A percentile compares a stretch with the other conserved stretches of the same genome.
phyloP scores from a whole-genome alignment of 805 yeast genomes.

The Sugiyamaella chiloensis region DNA sequence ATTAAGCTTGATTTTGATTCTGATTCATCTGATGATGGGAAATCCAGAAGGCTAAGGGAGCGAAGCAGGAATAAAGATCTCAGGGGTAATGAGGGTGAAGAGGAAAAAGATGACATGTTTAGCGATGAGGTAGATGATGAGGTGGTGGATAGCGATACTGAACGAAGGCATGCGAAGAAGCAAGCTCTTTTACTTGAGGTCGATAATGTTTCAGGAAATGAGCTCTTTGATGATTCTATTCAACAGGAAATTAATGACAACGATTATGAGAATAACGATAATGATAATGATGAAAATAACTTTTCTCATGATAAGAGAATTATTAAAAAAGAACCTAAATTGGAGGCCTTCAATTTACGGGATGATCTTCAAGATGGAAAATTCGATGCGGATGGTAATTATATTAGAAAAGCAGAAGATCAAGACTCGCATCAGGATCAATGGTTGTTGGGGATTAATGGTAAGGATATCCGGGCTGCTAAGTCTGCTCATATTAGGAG shows the following conservation, averaged over 20 bases:
- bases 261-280: conserved; percentile 21
- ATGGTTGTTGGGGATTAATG: conserved; percentile 39
- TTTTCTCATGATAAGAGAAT: conserved; percentile 18
- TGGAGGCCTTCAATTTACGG: conserved; percentile 62
- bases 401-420: conserved; percentile 41
- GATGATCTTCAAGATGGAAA: conserved; percentile 57
- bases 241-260: conserved; percentile 26
- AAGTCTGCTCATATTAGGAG: conserved; percentile 35
- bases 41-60: conserved; percentile 19
- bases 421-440: conserved; percentile 38
- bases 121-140: conserved; percentile 23
- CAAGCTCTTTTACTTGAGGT: conserved; percentile 36
- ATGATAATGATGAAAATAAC: conserved; percentile 21
- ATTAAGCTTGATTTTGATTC: conserved; percentile 22
- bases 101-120: conserved; percentile 34
- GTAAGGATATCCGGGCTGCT: conserved; percentile 39
- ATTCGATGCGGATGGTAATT: conserved; percentile 62
- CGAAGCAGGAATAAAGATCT: conserved; percentile 18
- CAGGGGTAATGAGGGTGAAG: conserved; percentile 31
- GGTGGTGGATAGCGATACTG: conserved; percentile 8
- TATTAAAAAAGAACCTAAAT: conserved; percentile 35
- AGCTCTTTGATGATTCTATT: conserved; percentile 24
- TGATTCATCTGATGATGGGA: conserved; percentile 28
- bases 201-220: conserved; percentile 28
- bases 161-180: conserved; percentile 13